Evolutionary conservation across 805 yeast genomes (phyloP).

Genomic region (Hemisphaericaspora nanyangensis): DNA sequence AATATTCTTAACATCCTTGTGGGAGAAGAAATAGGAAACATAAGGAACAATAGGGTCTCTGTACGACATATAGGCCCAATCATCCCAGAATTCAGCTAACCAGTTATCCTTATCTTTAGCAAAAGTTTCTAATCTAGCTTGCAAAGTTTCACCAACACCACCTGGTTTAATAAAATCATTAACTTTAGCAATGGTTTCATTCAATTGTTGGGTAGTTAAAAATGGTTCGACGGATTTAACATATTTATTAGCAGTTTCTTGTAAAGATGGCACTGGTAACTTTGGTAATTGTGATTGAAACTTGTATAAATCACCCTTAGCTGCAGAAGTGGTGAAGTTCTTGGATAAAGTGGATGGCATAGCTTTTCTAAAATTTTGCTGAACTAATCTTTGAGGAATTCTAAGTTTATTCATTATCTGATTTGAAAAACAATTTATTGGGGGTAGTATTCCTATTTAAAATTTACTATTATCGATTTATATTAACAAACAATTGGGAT

Average conservation of each 20-base stretch:
- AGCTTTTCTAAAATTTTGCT: background rate
- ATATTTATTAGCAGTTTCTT: constrained; percentile 66
- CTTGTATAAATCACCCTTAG: constrained; percentile 65
- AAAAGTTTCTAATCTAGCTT: constrained; percentile 55
- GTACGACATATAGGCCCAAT: constrained; percentile 84
- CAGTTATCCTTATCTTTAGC: constrained; percentile 73
- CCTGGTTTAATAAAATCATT: constrained; percentile 51
- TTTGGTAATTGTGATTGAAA: constrained; percentile 73
- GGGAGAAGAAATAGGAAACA: constrained; percentile 85
- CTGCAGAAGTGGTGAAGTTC: constrained; percentile 23
- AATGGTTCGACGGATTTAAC: constrained; percentile 71
- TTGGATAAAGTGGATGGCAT: constrained; percentile 8
- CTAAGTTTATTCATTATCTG: background rate
- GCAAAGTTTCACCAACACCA: constrained; percentile 67
- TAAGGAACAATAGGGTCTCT: constrained; percentile 94
- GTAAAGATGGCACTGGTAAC: constrained; percentile 82
- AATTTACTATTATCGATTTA: no score
- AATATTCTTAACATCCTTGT: constrained; percentile 59
- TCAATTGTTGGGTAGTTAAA: constrained; percentile 47
- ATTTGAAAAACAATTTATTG: no score
- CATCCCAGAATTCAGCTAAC: constrained; percentile 92
- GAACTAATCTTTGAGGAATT: background rate
- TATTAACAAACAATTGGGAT: no score
- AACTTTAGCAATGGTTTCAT: constrained; percentile 51
- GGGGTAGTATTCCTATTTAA: no score